A percentile compares a stretch with the other conserved stretches of the same genome.
Conservation (phyloP, 1,139 yeast genomes). For the Candida smagusa region DNA sequence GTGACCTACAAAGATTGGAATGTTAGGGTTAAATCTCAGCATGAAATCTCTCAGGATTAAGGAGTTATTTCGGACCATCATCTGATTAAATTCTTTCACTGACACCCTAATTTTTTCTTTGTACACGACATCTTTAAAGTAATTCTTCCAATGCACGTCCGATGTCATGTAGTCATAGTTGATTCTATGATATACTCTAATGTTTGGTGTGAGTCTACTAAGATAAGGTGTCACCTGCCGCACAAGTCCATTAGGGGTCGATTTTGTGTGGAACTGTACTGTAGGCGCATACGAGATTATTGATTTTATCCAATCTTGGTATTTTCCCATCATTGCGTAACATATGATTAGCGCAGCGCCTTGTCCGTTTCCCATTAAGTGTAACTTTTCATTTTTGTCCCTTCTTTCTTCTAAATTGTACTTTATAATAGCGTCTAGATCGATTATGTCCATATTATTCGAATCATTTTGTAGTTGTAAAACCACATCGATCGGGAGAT, state of each 20-base stretch:
- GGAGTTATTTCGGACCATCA: constrained; percentile 59
- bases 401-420: constrained; percentile 25
- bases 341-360: constrained; percentile 84
- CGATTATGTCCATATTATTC: constrained; percentile 52
- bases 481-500: constrained; percentile 56
- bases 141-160: constrained; percentile 47
- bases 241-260: constrained; percentile 53
- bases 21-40: constrained; percentile 43
- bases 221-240: constrained; percentile 46
- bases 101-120: constrained; percentile 44
- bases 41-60: constrained; percentile 44
- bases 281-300: constrained; percentile 68
- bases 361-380: constrained; percentile 88
- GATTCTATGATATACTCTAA: constrained; percentile 56
- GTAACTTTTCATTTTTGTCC: constrained; percentile 41
- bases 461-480: constrained; percentile 34
- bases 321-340: constrained; percentile 67
- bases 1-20: constrained; percentile 26
- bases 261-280: constrained; percentile 53
- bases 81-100: constrained; percentile 51
- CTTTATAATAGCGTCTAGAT: constrained; percentile 63
- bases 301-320: constrained; percentile 52
- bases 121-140: constrained; percentile 27
- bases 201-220: constrained; percentile 48
- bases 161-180: constrained; percentile 54